Percentiles rank a stretch among this genome's conserved stretches.
phyloP scores from a whole-genome alignment of 2,329 filamentous ascomycete genomes.

The Phyllosticta paracitricarpa region DNA sequence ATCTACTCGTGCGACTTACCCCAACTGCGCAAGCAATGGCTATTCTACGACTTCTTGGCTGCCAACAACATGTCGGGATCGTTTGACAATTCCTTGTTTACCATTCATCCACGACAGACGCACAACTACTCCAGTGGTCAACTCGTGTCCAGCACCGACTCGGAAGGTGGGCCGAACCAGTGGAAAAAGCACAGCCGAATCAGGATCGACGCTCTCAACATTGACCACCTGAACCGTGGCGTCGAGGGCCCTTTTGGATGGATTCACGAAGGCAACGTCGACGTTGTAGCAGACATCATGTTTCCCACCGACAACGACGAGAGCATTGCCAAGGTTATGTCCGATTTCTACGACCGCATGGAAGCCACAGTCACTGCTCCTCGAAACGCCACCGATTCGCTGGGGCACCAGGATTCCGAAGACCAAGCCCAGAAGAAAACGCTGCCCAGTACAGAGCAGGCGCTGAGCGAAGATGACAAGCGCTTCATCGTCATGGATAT shows the following conservation, averaged over 20 bases:
- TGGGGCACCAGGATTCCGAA: slow-evolving; percentile 14
- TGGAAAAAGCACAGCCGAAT: slow-evolving; percentile 97
- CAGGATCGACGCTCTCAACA: slow-evolving; percentile 84
- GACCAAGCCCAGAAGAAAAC: not conserved
- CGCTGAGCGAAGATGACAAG: slow-evolving; percentile 45
- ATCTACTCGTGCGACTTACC: slow-evolving; percentile 94
- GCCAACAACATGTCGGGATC: slow-evolving; percentile 95
- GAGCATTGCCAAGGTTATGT: slow-evolving; percentile 85
- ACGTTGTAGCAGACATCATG: slow-evolving; percentile 93
- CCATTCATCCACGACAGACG: slow-evolving; percentile 86
- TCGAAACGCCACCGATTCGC: slow-evolving; percentile 42
- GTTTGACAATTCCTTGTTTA: slow-evolving; percentile 92
- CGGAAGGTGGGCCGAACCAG: slow-evolving; percentile 54
- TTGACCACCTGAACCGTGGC: slow-evolving; percentile 90
- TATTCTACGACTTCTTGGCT: slow-evolving; percentile 94
- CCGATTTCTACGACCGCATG: slow-evolving; percentile 93
- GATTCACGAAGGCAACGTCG: slow-evolving; percentile 95
- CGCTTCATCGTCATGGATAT: slow-evolving; percentile 89
- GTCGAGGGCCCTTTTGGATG: slow-evolving; percentile 92
- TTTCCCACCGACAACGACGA: slow-evolving; percentile 82
- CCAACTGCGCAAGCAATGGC: slow-evolving; percentile 85
- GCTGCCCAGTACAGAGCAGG: not conserved
- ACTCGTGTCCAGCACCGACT: slow-evolving; percentile 44
- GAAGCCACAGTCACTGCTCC: slow-evolving; percentile 84
- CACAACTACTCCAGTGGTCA: slow-evolving; percentile 65